Evolutionary conservation across 768 basidiomycete genomes (phyloP).

Genomic region (Stropharia rugosoannulata): DNA sequence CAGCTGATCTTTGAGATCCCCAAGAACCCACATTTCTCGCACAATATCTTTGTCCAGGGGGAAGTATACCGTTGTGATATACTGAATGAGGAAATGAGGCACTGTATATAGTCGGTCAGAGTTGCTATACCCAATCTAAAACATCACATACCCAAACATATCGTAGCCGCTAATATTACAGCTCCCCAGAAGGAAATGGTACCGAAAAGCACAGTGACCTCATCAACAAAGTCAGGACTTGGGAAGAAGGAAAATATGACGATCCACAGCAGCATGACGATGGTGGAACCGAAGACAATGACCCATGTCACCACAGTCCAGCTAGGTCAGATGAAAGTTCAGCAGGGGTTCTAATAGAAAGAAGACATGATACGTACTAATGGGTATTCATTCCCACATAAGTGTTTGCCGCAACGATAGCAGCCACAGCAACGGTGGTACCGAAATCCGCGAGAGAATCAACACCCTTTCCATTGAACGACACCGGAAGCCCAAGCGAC

Average conservation of each 20-base stretch:
- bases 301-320: conserved; percentile 88
- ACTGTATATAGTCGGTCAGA: conserved; percentile 36
- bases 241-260: conserved; percentile 82
- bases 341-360: conserved; percentile 3
- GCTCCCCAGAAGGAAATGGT: conserved; percentile 84
- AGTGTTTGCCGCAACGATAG: conserved; percentile 85
- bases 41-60: conserved; percentile 90
- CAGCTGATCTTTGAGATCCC: conserved; percentile 79
- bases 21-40: conserved; percentile 87
- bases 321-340: conserved; percentile 33
- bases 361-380: conserved; percentile 51
- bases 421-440: conserved; percentile 85
- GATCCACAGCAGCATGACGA: conserved; percentile 88
- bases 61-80: conserved; percentile 62
- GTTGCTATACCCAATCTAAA: not conserved
- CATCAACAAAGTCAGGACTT: conserved; percentile 69
- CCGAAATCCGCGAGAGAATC: conserved; percentile 87
- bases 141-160: conserved; percentile 64
- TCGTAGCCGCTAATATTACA: conserved; percentile 62
- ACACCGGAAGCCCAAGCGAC: conserved; percentile 59
- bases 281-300: conserved; percentile 72
- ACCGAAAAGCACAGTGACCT: conserved; percentile 72
- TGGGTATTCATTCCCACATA: conserved; percentile 89
- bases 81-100: conserved; percentile 82
- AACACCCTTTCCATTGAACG: conserved; percentile 80